These are phyloP conservation scores for Nigrospora osmanthi DNA, from an alignment of 2,329 filamentous ascomycete species.

Conservation along the genomic window DNA sequence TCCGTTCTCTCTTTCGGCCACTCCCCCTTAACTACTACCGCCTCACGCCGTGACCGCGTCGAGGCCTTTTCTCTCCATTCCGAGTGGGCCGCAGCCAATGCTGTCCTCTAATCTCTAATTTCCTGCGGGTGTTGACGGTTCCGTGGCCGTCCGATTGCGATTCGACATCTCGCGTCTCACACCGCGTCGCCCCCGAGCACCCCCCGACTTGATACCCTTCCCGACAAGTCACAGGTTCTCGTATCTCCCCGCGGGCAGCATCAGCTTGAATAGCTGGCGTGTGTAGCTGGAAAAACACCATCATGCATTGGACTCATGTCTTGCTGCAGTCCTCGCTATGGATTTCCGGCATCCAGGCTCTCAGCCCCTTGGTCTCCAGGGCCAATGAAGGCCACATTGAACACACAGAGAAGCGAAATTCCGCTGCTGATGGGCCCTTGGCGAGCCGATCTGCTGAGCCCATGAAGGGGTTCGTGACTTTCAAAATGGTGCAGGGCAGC, in stretches of 20 bases:
- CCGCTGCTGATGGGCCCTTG: slow-evolving; percentile 1
- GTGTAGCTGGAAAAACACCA: slow-evolving; percentile 6
- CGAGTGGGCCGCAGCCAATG: too few relatives aligned
- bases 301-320: slow-evolving; percentile 19
- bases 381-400: background rate
- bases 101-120: too few relatives aligned
- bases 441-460: slow-evolving; percentile 3
- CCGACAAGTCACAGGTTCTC: too few relatives aligned
- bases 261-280: slow-evolving; percentile 7
- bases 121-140: too few relatives aligned
- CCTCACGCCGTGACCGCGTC: too few relatives aligned
- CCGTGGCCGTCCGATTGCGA: too few relatives aligned
- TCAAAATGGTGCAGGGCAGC: slow-evolving; percentile 31
- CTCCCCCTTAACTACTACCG: background rate
- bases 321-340: slow-evolving; percentile 41
- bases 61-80: too few relatives aligned
- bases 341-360: slow-evolving; percentile 35
- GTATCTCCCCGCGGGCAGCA: too few relatives aligned
- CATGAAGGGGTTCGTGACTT: slow-evolving; percentile 23
- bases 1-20: background rate
- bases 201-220: too few relatives aligned
- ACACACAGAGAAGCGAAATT: slow-evolving; percentile 5
- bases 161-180: too few relatives aligned
- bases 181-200: too few relatives aligned
- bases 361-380: slow-evolving; percentile 35